A percentile compares a stretch with the other conserved stretches of the same genome.
Conservation (phyloP, 2,329 filamentous ascomycete species). For the Phoma sp. region DNA sequence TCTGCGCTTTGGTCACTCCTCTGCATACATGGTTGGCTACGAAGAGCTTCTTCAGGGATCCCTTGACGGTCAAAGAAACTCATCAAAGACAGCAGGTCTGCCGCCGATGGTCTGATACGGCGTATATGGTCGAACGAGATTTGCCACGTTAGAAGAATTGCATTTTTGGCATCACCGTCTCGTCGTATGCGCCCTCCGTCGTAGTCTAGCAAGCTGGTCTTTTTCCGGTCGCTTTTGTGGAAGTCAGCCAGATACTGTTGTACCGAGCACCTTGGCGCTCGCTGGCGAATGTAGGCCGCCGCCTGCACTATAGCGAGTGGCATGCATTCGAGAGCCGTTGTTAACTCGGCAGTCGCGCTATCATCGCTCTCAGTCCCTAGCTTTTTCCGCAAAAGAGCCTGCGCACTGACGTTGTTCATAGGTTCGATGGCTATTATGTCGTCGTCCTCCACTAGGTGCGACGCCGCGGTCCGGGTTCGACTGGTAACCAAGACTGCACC, state of each 20-base stretch:
- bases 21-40: conserved; percentile 22
- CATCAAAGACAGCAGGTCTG: conserved; percentile 55
- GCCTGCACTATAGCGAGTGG: conserved; percentile 48
- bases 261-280: conserved; percentile 22
- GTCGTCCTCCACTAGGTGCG: conserved; percentile 13
- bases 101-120: conserved; percentile 34
- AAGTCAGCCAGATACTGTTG: conserved; percentile 51
- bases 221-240: conserved; percentile 40
- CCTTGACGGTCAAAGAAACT: conserved; percentile 55
- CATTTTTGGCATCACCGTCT: conserved; percentile 43
- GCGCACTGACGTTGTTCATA: conserved; percentile 17
- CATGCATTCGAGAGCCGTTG: conserved; percentile 37
- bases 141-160: conserved; percentile 48
- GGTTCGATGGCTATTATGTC: conserved; percentile 14
- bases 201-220: conserved; percentile 21
- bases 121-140: conserved; percentile 45
- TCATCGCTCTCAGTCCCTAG: neutral
- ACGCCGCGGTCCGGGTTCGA: conserved; percentile 13
- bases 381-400: conserved; percentile 13
- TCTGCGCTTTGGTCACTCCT: conserved; percentile 8
- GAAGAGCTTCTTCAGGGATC: conserved; percentile 47
- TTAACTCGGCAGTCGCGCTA: conserved; percentile 11
- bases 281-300: conserved; percentile 37
- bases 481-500: conserved; percentile 21
- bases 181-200: conserved; percentile 41